Percentiles rank a stretch among this genome's conserved stretches.
Evolutionary conservation across 331 rosid genomes (phyloP).

Genomic region (Pyrus hybrid): DNA sequence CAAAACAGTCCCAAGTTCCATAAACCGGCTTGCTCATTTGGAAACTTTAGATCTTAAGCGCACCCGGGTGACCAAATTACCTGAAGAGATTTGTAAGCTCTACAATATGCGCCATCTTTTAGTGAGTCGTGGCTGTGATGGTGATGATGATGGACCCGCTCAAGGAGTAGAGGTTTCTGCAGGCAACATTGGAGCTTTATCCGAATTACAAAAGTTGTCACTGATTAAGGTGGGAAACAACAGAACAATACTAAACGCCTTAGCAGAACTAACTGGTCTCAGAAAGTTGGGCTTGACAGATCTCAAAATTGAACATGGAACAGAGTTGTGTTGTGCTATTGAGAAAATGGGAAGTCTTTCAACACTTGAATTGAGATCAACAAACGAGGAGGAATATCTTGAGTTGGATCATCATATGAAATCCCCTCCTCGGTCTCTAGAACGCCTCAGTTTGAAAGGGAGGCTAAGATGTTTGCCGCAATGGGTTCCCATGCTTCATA

Average conservation of each 20-base stretch:
- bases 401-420: not conserved
- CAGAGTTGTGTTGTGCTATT: not conserved
- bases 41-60: slow-evolving; percentile 20
- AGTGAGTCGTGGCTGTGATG: not conserved
- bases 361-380: not conserved
- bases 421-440: not conserved
- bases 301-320: not conserved
- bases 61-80: not conserved
- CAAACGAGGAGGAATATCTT: not conserved
- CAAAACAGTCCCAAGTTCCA: slow-evolving; percentile 6
- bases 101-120: not conserved
- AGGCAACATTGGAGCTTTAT: not conserved
- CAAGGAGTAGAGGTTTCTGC: not conserved
- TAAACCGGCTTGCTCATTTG: not conserved
- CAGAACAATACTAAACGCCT: not conserved
- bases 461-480: not conserved
- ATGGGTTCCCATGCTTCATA: not conserved
- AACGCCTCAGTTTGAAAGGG: slow-evolving; percentile 1
- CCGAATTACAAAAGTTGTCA: not conserved
- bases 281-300: not conserved
- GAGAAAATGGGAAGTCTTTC: not conserved
- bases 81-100: not conserved
- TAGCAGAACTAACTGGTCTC: not conserved
- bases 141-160: not conserved
- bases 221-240: not conserved